Conservation (phyloP, 257 asterid species). For the Echium plantagineum region DNA sequence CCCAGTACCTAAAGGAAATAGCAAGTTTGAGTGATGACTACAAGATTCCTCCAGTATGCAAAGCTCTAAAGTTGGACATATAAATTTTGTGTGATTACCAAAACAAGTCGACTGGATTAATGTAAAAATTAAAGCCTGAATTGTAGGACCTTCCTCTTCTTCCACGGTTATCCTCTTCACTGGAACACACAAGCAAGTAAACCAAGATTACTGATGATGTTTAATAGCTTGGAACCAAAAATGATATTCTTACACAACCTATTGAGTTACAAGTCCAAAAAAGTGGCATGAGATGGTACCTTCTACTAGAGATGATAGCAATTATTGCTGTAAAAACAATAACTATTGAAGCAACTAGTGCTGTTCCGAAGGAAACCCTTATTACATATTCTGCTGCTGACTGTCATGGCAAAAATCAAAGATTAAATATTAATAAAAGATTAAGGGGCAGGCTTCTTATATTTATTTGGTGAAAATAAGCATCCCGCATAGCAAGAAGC, state of each 20-base stretch:
- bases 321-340: conserved; percentile 78
- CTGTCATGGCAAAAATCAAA: conserved; percentile 35
- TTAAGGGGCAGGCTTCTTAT: background rate
- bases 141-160: conserved; percentile 64
- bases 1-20: conserved; percentile 69
- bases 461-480: background rate
- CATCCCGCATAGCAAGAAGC: background rate
- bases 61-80: conserved; percentile 4
- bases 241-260: conserved; percentile 9
- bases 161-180: conserved; percentile 79
- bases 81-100: conserved; percentile 39
- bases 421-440: background rate
- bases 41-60: background rate
- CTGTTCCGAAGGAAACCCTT: conserved; percentile 96
- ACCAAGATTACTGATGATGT: background rate
- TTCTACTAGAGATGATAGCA: conserved; percentile 64
- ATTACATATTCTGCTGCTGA: conserved; percentile 73
- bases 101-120: conserved; percentile 69
- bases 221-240: background rate
- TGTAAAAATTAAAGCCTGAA: conserved; percentile 43
- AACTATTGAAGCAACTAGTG: conserved; percentile 86
- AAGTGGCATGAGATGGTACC: conserved; percentile 30
- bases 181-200: conserved; percentile 18
- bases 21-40: conserved; percentile 9
- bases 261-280: conserved; percentile 1